Conservation (phyloP, 306 rosid species). For the Herpetospermum pedunculosum region DNA sequence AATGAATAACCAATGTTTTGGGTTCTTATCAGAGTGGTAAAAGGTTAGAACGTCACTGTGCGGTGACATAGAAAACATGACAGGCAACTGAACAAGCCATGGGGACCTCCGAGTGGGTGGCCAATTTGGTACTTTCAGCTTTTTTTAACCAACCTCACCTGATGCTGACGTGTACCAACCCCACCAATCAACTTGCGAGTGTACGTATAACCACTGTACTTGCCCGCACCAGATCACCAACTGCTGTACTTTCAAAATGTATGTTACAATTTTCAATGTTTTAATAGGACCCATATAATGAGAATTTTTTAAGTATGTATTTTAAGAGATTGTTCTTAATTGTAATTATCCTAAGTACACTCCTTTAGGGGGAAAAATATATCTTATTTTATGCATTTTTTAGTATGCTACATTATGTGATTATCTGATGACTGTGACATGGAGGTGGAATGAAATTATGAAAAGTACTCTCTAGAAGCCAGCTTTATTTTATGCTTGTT, state of each 20-base stretch:
- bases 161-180: slow-evolving; percentile 9
- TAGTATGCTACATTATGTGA: background rate
- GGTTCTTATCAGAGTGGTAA: background rate
- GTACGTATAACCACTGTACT: background rate
- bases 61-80: background rate
- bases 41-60: background rate
- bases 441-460: too few relatives aligned
- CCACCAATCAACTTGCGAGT: background rate
- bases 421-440: too few relatives aligned
- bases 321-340: background rate
- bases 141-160: background rate
- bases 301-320: background rate
- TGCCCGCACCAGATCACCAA: background rate
- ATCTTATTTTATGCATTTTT: background rate
- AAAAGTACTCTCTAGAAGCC: too few relatives aligned
- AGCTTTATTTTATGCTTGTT: too few relatives aligned
- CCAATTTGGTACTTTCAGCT: background rate
- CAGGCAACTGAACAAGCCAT: background rate
- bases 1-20: background rate
- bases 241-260: background rate
- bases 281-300: background rate
- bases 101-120: background rate
- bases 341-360: background rate
- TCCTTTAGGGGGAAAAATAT: background rate
- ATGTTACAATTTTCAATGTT: background rate